Evolutionary conservation across 202 grass and related monocot genomes (phyloP), one percentile per base, ranked within the genome.

Genomic region (Tripidium arundinaceum): DNA sequence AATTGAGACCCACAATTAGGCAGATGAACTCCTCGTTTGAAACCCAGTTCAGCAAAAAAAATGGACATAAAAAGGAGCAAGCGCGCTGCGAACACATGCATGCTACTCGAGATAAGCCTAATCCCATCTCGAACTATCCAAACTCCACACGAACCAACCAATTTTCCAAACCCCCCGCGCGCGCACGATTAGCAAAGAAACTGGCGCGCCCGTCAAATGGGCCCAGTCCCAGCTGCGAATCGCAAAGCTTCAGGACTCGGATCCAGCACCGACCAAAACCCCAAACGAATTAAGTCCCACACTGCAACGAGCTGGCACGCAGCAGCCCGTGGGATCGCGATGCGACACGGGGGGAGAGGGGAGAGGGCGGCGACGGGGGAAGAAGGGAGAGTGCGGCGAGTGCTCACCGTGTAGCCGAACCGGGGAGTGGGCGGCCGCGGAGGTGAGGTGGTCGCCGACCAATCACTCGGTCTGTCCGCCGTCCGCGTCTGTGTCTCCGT

Each of bases 401-500:
- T 29, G 43, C 75, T 79, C 45, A 29, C 59, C 68, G 28, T 22
- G 27, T 14, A 58, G 27, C 29, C 26, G 27, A 33, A 3, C 15
- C 8, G 43, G 43, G 26, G 5, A 27, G 76, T 64, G 22, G 61
- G 12, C 25, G 34, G 26, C 31, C 3, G 22, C 22, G 11, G 33
- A 33, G 15, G 12, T 19, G 77, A 68, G 77, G 74, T 27, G 52
- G 64, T 27, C 63, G 38, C 72, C 72, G 81, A 37, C 47, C 40
- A 68, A 46, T 76, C 71, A 37, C 55, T 52, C 42, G 16, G n/a
- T 58, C 52, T 12, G 11, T 3, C 34, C 24, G 59, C n/a, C n/a
- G 62, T 52, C 62, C 21, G 43, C 15, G 24, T 43, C 47, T n/a
- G 11, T 3, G 62, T 39, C 59, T 31, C 24, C 76, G 68, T 58